Base-by-base conservation (phyloP, 148 eudicot genomes). In the Fagopyrum esculentum region DNA sequence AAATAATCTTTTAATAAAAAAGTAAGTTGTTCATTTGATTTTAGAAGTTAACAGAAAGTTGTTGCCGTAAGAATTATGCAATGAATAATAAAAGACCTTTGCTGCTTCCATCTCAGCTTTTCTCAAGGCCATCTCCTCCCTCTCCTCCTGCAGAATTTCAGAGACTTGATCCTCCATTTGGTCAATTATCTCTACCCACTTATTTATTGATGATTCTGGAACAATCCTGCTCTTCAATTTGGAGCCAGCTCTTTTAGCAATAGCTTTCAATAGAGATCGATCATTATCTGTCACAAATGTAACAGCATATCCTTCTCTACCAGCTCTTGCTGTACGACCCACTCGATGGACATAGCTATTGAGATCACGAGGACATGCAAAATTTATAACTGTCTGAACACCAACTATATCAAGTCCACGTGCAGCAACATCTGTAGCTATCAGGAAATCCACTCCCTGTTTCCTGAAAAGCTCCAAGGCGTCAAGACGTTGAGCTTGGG, bases 241-340 rank as follows among this genome's bases (percentile, higher is more conserved):
- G 64, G 98, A 90, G 82, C 97, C 97, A 80, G 92, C 97, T 85
- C 90, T 87, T 79, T 92, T 95, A 3, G 88, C 97, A 75, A 91
- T 94, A 73, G 97, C 87, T 86, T 83, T 87, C 71, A 90, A 78
- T 49, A 94, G 86, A 86, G 97, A 89, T 69, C 96, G 86, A 68
- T 94, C 98, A 84, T 86, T 90, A 81, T 94, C 98, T 12, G 98
- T 85, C 71, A 90, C 87, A 83, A 94, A 94, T 64, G 98, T 94
- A 76, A 94, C 96, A 82, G 98, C 93, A 84, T 81, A 89, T 45
- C 98, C 98, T 86, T 84, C 87, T 81, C 88, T 82, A 68, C 98
- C 98, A 76, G 97, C 97, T 85, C 98, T 91, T 73, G 98, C 98
- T 69, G 98, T 94, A n/a, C 98, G 98, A 84, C 98, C 98, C 11